Base-by-base conservation (phyloP, 345 rosid genomes). In the Gynandropsis gynandra region DNA sequence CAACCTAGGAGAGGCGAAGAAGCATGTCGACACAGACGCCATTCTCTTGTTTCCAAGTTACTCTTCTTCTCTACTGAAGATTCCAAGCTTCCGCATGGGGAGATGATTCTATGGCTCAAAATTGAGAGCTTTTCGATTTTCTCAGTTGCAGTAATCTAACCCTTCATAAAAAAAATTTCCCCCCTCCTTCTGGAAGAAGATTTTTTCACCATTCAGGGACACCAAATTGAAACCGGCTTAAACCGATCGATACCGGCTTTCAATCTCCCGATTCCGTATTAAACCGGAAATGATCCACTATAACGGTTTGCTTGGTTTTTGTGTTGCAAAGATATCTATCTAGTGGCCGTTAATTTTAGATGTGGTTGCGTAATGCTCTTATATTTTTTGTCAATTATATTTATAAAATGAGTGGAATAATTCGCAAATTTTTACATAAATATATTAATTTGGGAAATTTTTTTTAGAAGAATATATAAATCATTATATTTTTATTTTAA, bases 321-420 rank as follows among this genome's bases (percentile, higher is more conserved):
- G 10, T 37, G n/a, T 37, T 37, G 8, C 5, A 21, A 32, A 21
- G 12, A 39, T 39, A n/a, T n/a, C n/a, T n/a, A n/a, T n/a, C 10
- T 42, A 54, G 48, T 27, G 48, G 58, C 52, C 12, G 58, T 52
- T 37, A 29, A 17, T 43, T 27, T 49, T 59, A 10, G 14, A 54
- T 48, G n/a, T n/a, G n/a, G n/a, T n/a, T n/a, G n/a, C n/a, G n/a
- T n/a, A n/a, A n/a, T n/a, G n/a, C n/a, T n/a, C n/a, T n/a, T n/a
- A n/a, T n/a, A n/a, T n/a, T n/a, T n/a, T n/a, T n/a, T n/a, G n/a
- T n/a, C n/a, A n/a, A n/a, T n/a, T n/a, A n/a, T n/a, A n/a, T n/a
- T n/a, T n/a, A n/a, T n/a, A n/a, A n/a, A 46, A 4, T 36, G 19
- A 19, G 0, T 11, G 10, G 6, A 33, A 33, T 37, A 37, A 37